These are phyloP conservation scores for Talaromyces sp. DNA, from an alignment of 2,329 filamentous ascomycete genomes.

Conservation along the genomic window DNA sequence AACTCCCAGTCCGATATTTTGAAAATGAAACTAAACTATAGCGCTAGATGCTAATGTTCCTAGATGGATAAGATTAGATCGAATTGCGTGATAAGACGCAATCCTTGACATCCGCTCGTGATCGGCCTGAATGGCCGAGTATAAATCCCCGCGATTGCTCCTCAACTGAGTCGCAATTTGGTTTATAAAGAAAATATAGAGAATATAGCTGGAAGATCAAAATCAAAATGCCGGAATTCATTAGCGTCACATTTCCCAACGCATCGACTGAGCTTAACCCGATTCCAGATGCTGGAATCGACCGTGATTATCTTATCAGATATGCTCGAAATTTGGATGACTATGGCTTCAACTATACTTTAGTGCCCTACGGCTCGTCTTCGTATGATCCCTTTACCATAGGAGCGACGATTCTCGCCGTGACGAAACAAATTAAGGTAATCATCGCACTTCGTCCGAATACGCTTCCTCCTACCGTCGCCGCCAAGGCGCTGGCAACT, in stretches of 20 bases:
- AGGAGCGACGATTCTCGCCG: slow-evolving; percentile 56
- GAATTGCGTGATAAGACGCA: slow-evolving; percentile 10
- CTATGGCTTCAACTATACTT: slow-evolving; percentile 60
- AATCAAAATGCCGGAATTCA: slow-evolving; percentile 49
- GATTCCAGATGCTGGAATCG: slow-evolving; percentile 51
- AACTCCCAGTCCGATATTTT: too few species aligned
- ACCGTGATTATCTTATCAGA: slow-evolving; percentile 55
- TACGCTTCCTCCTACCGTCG: slow-evolving; percentile 60
- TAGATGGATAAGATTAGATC: slow-evolving; percentile 1
- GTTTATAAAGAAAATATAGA: background rate
- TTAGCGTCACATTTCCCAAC: slow-evolving; percentile 57
- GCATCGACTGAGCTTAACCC: slow-evolving; percentile 55
- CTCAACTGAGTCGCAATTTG: background rate
- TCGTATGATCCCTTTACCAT: slow-evolving; percentile 58
- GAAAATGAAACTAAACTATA: background rate
- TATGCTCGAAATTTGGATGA: slow-evolving; percentile 59
- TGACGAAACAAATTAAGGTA: slow-evolving; percentile 58
- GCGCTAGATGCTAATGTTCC: background rate
- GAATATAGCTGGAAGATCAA: background rate
- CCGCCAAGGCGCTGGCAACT: slow-evolving; percentile 60
- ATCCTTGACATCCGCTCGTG: background rate
- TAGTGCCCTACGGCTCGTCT: slow-evolving; percentile 59
- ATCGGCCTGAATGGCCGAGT: background rate
- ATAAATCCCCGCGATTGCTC: background rate
- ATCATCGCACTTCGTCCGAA: slow-evolving; percentile 62